Percentiles rank a stretch among this genome's conserved stretches.
Conservation (phyloP, 2,329 filamentous ascomycete genomes). For the Alternaria brassicicola region DNA sequence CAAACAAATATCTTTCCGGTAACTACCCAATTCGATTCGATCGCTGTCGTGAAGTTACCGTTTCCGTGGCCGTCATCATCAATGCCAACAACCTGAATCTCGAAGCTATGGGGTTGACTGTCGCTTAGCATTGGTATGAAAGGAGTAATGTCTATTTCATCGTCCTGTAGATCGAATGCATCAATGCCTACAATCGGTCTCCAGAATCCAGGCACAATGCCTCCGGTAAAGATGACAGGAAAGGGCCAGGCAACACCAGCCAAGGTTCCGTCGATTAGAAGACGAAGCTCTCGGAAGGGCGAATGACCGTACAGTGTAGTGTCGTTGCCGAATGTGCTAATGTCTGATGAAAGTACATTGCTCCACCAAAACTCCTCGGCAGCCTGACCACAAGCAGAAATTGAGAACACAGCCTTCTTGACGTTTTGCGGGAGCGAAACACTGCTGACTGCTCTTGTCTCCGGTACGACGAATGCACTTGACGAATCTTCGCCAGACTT, state of each 20-base stretch:
- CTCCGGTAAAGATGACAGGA: slow-evolving; percentile 81
- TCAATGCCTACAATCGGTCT: slow-evolving; percentile 79
- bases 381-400: slow-evolving; percentile 78
- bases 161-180: slow-evolving; percentile 77
- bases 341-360: slow-evolving; percentile 71
- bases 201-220: slow-evolving; percentile 77
- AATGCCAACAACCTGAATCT: slow-evolving; percentile 70
- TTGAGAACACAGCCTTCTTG: slow-evolving; percentile 72
- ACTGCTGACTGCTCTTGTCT: slow-evolving; percentile 63
- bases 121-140: slow-evolving; percentile 75
- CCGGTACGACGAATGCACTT: slow-evolving; percentile 72
- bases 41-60: slow-evolving; percentile 59
- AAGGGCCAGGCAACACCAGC: slow-evolving; percentile 83
- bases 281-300: slow-evolving; percentile 78
- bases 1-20: slow-evolving; percentile 84
- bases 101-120: slow-evolving; percentile 68
- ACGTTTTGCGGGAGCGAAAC: slow-evolving; percentile 70
- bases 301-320: slow-evolving; percentile 69
- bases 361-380: slow-evolving; percentile 86
- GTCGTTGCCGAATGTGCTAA: slow-evolving; percentile 63
- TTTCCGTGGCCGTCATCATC: slow-evolving; percentile 60
- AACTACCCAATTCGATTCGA: slow-evolving; percentile 74
- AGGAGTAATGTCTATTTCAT: slow-evolving; percentile 81
- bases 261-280: slow-evolving; percentile 73
- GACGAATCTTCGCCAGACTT: slow-evolving; percentile 57